Base-by-base conservation (phyloP, 1,139 yeast species). In the Blastobotrys illinoisensis region DNA sequence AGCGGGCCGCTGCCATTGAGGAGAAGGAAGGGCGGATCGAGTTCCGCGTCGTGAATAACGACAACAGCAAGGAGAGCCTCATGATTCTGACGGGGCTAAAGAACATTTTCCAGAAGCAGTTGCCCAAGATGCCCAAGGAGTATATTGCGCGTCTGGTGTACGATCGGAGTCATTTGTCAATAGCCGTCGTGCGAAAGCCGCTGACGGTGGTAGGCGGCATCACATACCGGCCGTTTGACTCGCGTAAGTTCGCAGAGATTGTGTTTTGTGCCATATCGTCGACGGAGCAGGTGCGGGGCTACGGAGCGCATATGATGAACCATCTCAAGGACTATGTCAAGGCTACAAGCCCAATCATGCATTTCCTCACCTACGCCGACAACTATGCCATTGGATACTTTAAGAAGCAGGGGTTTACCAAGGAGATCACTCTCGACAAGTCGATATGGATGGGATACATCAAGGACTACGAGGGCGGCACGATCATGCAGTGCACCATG, bases 401-500 rank as follows among this genome's bases (percentile, higher is more conserved):
- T 77, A 91, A 91, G 67, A 93, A 93, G 68, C 99, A 93, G 71
- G 99, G 99, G 1, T 93, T 93, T 71, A 91, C 98, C 21, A 95
- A 93, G 68, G 98, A 93, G 59, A 87, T 93, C 48, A 80, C 96
- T 4, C 77, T 93, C 51, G 95, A 91, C 51, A 86, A 85, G 63
- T 81, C 84, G 47, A 79, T 86, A 44, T 93, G 99, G 99, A 89
- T 90, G 95, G 99, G 99, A 5, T 93, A 93, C 70, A 93, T 93
- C 67, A 93, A 95, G 71, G 99, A 93, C 75, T 93, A 93, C 70
- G 99, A 93, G 74, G 99, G 99, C 43, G 99, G 99, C 64, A 95
- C 99, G 0, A 75, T 93, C 58, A 93, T 93, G 98, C 98, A 95
- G 71, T 95, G 99, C 68, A 76, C 93, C 1, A 91, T 91, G 96